phyloP scores from a whole-genome alignment of 148 eudicot species.

The Oxyria digyna region DNA sequence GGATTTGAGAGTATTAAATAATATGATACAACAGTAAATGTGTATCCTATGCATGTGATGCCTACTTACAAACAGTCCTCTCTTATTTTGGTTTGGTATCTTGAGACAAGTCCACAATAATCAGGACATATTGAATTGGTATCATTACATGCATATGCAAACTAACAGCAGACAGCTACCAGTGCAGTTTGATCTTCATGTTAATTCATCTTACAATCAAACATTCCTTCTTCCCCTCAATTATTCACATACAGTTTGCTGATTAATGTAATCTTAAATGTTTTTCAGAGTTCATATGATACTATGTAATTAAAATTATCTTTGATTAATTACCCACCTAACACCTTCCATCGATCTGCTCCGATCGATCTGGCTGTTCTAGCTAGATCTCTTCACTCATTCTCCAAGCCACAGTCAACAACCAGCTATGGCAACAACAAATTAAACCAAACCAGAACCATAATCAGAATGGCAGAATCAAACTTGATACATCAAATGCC shows the following conservation, averaged over 20 bases:
- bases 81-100: conserved; percentile 1
- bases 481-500: not conserved
- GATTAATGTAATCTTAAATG: no score
- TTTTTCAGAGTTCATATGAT: no score
- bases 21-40: conserved; percentile 3
- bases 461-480: not conserved
- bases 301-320: no score
- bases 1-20: not conserved
- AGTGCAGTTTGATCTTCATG: not conserved
- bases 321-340: not conserved
- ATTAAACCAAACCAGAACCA: not conserved
- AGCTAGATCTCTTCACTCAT: not conserved
- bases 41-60: not conserved
- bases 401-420: not conserved
- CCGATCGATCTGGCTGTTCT: not conserved
- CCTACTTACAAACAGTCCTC: not conserved
- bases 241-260: not conserved
- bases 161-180: not conserved
- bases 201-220: not conserved
- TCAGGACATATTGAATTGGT: not conserved
- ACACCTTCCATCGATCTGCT: not conserved
- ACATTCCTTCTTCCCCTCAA: not conserved
- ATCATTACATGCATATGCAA: not conserved
- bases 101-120: conserved; percentile 3
- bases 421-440: not conserved